Percentiles rank a stretch among this genome's conserved stretches.
These are phyloP conservation scores for Fusarium xyrophilum DNA, from an alignment of 2,329 filamentous ascomycete genomes.

Conservation along the genomic window DNA sequence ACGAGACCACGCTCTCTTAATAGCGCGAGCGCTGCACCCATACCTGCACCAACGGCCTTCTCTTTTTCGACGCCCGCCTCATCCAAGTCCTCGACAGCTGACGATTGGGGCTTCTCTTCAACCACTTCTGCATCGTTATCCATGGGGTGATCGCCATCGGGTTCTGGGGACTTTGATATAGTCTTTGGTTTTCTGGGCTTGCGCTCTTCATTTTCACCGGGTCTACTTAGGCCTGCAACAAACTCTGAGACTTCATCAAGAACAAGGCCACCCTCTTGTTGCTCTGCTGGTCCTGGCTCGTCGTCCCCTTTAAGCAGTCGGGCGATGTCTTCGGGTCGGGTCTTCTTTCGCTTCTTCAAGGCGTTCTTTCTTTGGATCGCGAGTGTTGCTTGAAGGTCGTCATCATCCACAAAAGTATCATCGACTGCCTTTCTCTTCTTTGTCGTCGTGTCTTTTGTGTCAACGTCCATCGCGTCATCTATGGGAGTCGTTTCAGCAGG, in stretches of 20 bases:
- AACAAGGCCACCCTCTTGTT: constrained; percentile 69
- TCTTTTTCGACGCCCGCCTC: constrained; percentile 84
- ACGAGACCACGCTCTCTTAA: constrained; percentile 86
- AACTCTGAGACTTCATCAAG: constrained; percentile 97
- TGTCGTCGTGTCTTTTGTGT: constrained; percentile 57
- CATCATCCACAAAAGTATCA: constrained; percentile 82
- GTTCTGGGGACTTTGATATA: constrained; percentile 46
- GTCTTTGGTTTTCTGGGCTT: constrained; percentile 56
- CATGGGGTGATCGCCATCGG: constrained; percentile 55
- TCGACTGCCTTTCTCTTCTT: constrained; percentile 71
- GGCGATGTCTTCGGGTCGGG: constrained; percentile 85
- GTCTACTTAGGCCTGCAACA: constrained; percentile 81
- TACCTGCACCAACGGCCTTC: constrained; percentile 75
- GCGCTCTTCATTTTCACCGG: constrained; percentile 62
- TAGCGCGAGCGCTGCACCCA: constrained; percentile 83
- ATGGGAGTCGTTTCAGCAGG: constrained; percentile 48
- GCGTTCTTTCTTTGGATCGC: constrained; percentile 82
- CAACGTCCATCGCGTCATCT: constrained; percentile 75
- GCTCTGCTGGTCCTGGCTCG: constrained; percentile 53
- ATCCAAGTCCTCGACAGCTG: constrained; percentile 47
- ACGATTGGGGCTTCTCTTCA: constrained; percentile 44
- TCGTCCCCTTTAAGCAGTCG: constrained; percentile 74
- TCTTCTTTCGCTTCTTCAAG: constrained; percentile 90
- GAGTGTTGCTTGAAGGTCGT: constrained; percentile 86
- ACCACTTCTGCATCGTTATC: constrained; percentile 49